Base-by-base conservation (phyloP, 2,329 filamentous ascomycete species). In the Helminthosporium solani region DNA sequence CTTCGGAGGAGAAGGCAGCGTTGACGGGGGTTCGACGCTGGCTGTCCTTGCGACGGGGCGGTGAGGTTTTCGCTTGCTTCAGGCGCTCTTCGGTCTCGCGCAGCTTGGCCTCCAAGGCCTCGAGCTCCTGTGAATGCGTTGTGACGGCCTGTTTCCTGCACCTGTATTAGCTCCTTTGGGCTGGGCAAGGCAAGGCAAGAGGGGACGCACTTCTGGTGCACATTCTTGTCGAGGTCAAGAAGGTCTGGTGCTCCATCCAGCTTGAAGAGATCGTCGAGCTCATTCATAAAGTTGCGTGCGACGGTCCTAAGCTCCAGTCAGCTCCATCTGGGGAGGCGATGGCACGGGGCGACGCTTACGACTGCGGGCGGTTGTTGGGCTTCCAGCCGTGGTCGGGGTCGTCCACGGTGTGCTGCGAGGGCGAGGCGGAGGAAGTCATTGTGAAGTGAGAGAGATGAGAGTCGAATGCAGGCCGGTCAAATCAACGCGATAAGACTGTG, bases 211-310 rank as follows among this genome's bases (percentile, higher is more conserved):
- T 91, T 92, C 71, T 89, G 81, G 67, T 89, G 81, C 50, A 96
- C 83, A 57, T 87, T 82, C 67, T 86, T 79, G 63, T 87, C 83
- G 14, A 38, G 35, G 28, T 31, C 28, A 28, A 95, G 79, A 52
- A 86, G 81, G 63, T 86, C 82, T 47, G 94, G 71, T 58, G 85
- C 86, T 70, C 84, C 86, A 59, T 94, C 88, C 65, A 96, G 85
- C 64, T 87, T 86, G 76, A 96, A 96, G 59, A 95, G 86, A 67
- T 90, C 86, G 76, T 92, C 87, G 50, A 96, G 78, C 68, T 92
- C 88, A 35, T 84, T 78, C 49, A 90, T 92, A 74, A 96, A 96
- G 66, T 87, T 89, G 60, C 84, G 86, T 43, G 90, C 91, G 72
- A 96, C 84, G 50, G 88, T 94, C 54, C 91, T 96, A 72, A 37